Evolutionary conservation across 164 flowering plant genomes (phyloP), one percentile per base, ranked within the genome.

Genomic region (Magnolia changhungtana): DNA sequence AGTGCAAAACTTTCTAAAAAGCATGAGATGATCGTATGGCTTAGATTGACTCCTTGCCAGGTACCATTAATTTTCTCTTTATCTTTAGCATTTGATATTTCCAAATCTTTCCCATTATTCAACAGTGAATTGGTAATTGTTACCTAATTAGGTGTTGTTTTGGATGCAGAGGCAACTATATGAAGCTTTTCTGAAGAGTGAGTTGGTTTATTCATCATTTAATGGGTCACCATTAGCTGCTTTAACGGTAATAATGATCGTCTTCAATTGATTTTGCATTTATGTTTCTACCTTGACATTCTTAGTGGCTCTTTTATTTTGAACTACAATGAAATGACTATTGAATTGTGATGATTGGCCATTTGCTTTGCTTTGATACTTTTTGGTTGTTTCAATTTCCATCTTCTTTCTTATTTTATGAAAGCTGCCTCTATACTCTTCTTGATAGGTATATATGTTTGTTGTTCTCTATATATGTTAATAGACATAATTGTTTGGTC

Each of bases 141-240:
- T 65, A 61, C 19, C 23, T 73, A 59, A 73, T 21, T 11, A 31
- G 71, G 63, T 79, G 37, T 72, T 21, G 72, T 71, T 50, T 70
- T 76, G 78, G 70, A 27, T 83, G 71, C 75, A 96, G 99, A 84
- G 93, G 72, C 92, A 86, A 81, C 84, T 96, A 8, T 96, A 96
- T 87, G 95, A 92, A 86, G 98, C 99, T 61, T 96, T 90, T 82
- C 76, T 96, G 77, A 90, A 88, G 29, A 91, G 96, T 86, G 98
- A 96, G 81, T 63, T 93, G 29, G 98, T 91, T 83, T 86, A 88
- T 76, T 93, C 98, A 1, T 88, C 98, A 72, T 92, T 91, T 85
- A 92, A 90, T 83, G 97, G 97, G 69, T 96, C 99, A 23, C 98
- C 98, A 27, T 83, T 96, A 77, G 98, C 99, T 83, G 99, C 99